These are phyloP conservation scores for Pythium dissimile DNA, from an alignment of 352 stramenopile species.

Conservation along the genomic window DNA sequence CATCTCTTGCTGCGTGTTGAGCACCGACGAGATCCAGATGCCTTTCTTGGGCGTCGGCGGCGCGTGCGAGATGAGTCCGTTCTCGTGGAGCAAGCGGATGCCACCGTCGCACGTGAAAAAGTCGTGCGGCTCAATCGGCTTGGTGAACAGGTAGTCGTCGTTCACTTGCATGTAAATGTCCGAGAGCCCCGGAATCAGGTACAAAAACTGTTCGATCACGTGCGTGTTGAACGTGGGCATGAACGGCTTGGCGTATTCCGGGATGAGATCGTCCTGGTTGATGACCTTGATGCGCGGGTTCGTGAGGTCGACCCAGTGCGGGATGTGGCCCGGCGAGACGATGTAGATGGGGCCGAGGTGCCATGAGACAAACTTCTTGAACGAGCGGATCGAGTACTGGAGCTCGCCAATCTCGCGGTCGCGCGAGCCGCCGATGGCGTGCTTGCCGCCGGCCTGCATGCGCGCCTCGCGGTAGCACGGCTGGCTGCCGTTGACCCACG, in stretches of 20 bases:
- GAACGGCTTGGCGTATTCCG: constrained; percentile 73
- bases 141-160: constrained; percentile 88
- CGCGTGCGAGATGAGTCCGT: constrained; percentile 70
- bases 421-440: constrained; percentile 70
- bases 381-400: constrained; percentile 84
- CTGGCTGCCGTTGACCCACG: constrained; percentile 85
- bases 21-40: constrained; percentile 85
- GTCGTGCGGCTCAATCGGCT: constrained; percentile 72
- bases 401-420: constrained; percentile 88
- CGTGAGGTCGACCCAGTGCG: constrained; percentile 75
- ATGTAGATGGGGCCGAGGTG: constrained; percentile 85
- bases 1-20: constrained; percentile 89
- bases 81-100: constrained; percentile 78
- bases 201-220: constrained; percentile 88
- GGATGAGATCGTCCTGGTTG: constrained; percentile 86
- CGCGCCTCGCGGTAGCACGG: constrained; percentile 79
- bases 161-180: constrained; percentile 90
- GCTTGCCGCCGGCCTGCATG: constrained; percentile 60
- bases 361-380: constrained; percentile 83
- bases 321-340: constrained; percentile 78
- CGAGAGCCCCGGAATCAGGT: constrained; percentile 78
- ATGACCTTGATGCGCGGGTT: constrained; percentile 85
- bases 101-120: constrained; percentile 87
- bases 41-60: constrained; percentile 75
- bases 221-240: constrained; percentile 87